Evolutionary conservation across 2,329 filamentous ascomycete genomes (phyloP), one percentile per base, ranked within the genome.

Genomic region (Paramyrothecium roridum): DNA sequence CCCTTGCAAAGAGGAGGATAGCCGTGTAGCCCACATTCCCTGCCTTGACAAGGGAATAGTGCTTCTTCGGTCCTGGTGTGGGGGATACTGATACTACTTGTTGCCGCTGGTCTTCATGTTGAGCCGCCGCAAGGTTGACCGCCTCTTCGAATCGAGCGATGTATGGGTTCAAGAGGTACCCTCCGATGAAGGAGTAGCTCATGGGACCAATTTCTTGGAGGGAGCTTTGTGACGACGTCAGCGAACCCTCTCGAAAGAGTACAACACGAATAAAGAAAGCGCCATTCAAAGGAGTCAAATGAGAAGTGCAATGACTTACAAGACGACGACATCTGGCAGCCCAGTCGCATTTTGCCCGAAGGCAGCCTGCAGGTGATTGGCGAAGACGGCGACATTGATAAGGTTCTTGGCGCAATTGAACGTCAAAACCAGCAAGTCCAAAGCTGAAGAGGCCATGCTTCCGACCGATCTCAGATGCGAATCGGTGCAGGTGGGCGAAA

Each of bases 131-230:
- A 55, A 87, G 77, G 59, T 89, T 83, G 54, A 98, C 79, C 0
- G 90, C 89, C 56, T 87, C 79, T 50, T 82, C 80, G 69, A 95
- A 88, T 26, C 83, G 81, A 55, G 85, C 76, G 63, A 95, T 85
- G 71, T 96, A 98, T 0, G 89, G 86, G 23, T 80, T 80, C 37
- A 98, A 75, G 61, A 90, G 89, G 20, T 89, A 88, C 40, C 90
- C 89, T 30, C 93, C 93, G 48, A 97, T 87, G 70, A 98, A 96
- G 22, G 90, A 85, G 66, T 91, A 85, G 52, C 88, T 83, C 51
- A 98, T 81, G 1, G 95, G 95, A 11, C 93, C 89, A 58, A 97
- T 81, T 73, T 99, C 95, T 73, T 99, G 93, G 19, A 99, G 81
- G 80, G 92, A 91, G 78, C 70, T 88, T 51, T 22, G 10, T 19